phyloP scores from a whole-genome alignment of 2,329 filamentous ascomycete species.

The Penicillium sp. region DNA sequence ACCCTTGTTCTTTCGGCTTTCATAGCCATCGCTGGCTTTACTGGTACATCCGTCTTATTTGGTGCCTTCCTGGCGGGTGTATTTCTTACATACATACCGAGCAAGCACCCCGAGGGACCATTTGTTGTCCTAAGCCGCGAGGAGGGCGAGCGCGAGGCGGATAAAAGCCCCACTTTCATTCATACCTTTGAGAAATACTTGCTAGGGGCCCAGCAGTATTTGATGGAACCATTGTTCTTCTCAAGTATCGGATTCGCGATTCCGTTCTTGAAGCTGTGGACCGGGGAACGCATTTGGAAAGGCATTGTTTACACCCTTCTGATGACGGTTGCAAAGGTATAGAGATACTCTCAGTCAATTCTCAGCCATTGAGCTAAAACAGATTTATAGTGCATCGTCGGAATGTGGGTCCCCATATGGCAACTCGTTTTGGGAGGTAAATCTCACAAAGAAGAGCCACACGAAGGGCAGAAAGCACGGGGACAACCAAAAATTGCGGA shows the following conservation, averaged over 20 bases:
- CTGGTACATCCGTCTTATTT: conserved; percentile 42
- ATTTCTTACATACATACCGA: conserved; percentile 40
- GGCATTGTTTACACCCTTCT: conserved; percentile 33
- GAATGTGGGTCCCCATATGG: conserved; percentile 31
- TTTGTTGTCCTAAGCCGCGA: conserved; percentile 38
- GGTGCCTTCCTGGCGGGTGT: conserved; percentile 40
- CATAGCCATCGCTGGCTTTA: conserved; percentile 35
- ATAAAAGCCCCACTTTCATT: conserved; percentile 41
- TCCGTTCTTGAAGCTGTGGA: conserved; percentile 35
- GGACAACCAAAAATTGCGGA: neutral
- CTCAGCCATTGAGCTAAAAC: neutral
- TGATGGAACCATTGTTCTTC: conserved; percentile 37
- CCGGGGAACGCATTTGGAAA: conserved; percentile 34
- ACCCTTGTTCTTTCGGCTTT: conserved; percentile 34
- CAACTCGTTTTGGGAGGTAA: conserved; percentile 2
- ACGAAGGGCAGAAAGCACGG: neutral
- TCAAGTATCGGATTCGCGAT: conserved; percentile 36
- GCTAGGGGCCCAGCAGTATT: conserved; percentile 34
- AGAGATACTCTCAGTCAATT: neutral
- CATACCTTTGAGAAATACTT: conserved; percentile 44
- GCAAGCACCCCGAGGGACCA: conserved; percentile 37
- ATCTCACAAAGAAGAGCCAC: conserved; percentile 2
- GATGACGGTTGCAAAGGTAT: conserved; percentile 34
- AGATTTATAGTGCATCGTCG: conserved; percentile 30
- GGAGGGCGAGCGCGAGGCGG: conserved; percentile 32